These are phyloP conservation scores for Aspergillus avenaceus DNA, from an alignment of 495 filamentous ascomycete genomes.

Conservation along the genomic window DNA sequence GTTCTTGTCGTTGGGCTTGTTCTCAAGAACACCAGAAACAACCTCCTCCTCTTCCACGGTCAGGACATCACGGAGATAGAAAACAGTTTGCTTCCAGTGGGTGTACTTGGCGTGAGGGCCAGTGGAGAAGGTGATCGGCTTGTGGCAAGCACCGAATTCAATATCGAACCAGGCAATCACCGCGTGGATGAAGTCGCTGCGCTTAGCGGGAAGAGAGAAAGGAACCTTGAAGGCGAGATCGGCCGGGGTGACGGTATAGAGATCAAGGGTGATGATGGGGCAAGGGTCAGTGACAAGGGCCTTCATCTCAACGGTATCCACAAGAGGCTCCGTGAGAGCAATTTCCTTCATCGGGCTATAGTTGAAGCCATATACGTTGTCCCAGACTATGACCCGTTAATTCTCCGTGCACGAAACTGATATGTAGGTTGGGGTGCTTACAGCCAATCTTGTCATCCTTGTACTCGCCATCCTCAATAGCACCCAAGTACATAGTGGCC, in stretches of 20 bases:
- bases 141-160: constrained; percentile 92
- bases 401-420: neutral
- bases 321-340: constrained; percentile 78
- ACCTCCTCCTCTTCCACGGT: constrained; percentile 76
- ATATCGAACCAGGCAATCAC: constrained; percentile 99
- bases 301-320: constrained; percentile 76
- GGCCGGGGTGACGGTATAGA: constrained; percentile 68
- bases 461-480: constrained; percentile 82
- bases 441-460: constrained; percentile 86
- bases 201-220: constrained; percentile 67
- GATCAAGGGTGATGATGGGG: constrained; percentile 71
- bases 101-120: constrained; percentile 89
- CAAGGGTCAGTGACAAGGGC: constrained; percentile 76
- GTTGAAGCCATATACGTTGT: constrained; percentile 97
- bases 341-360: constrained; percentile 84
- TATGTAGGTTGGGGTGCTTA: constrained; percentile 33
- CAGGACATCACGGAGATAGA: constrained; percentile 80
- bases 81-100: constrained; percentile 94
- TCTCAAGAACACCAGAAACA: constrained; percentile 67
- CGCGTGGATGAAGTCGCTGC: constrained; percentile 89
- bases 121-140: constrained; percentile 78
- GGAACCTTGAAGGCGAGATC: constrained; percentile 74
- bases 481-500: constrained; percentile 84
- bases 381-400: constrained; percentile 65
- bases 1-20: constrained; percentile 90